Conservation (phyloP, 23 red algal genomes). For the Gracilaria domingensis region DNA sequence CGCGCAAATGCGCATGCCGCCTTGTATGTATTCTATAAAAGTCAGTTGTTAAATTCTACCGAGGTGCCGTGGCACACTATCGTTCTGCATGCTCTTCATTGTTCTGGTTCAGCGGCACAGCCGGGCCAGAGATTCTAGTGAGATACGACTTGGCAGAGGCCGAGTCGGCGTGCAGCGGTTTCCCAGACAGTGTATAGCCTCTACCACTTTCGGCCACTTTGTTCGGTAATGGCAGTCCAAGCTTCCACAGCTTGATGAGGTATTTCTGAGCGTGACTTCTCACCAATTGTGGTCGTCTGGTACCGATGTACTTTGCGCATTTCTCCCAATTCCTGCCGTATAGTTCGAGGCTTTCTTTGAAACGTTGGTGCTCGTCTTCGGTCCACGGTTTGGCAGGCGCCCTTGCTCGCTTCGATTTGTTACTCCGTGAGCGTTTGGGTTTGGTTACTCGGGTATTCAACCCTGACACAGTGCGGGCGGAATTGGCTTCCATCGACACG, state of each 20-base stretch:
- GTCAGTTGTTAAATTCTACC: too few relatives aligned
- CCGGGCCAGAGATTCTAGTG: conserved; percentile 48
- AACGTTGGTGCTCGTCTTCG: conserved; percentile 84
- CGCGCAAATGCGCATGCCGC: neutral
- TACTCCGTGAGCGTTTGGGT: neutral
- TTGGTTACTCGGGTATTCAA: neutral
- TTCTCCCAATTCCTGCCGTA: conserved; percentile 91
- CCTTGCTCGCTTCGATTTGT: conserved; percentile 58
- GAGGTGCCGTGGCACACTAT: too few relatives aligned
- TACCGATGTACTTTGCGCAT: conserved; percentile 86
- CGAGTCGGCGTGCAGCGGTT: conserved; percentile 80
- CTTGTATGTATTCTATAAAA: too few relatives aligned
- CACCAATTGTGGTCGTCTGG: conserved; percentile 73
- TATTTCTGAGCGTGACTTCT: conserved; percentile 96
- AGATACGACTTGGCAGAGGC: conserved; percentile 85
- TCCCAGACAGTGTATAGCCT: conserved; percentile 94
- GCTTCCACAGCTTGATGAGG: conserved; percentile 94
- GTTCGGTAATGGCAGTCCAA: conserved; percentile 80
- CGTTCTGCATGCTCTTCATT: neutral
- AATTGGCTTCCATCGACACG: conserved; percentile 3
- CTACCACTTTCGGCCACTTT: conserved; percentile 91
- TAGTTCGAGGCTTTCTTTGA: conserved; percentile 80
- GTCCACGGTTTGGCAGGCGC: conserved; percentile 81
- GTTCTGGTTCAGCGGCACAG: neutral
- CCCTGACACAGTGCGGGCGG: neutral